Evolutionary conservation across 2,329 filamentous ascomycete species (phyloP).

Genomic region (Knufia petricola): DNA sequence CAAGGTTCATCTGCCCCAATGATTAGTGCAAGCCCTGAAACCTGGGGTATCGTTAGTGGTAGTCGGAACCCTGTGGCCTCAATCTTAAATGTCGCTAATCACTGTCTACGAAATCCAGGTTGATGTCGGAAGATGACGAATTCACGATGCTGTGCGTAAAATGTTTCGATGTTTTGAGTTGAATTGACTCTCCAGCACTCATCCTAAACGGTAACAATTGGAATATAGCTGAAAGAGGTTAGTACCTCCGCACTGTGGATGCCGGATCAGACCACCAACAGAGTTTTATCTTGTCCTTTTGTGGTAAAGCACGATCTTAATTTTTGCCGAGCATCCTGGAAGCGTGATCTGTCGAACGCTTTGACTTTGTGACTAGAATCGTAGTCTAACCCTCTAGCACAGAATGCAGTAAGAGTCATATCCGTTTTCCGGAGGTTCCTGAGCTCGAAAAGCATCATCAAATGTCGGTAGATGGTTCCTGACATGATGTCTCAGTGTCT

Average conservation of each 20-base stretch:
- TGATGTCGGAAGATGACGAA: background rate
- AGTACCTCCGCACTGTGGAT: background rate
- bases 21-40: background rate
- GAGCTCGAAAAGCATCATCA: too few species aligned
- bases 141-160: too few species aligned
- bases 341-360: background rate
- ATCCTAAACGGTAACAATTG: too few species aligned
- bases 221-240: background rate
- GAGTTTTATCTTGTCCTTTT: background rate
- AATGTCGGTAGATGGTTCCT: slow-evolving; percentile 1
- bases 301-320: slow-evolving; percentile 1
- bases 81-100: background rate
- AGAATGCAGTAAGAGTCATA: too few species aligned
- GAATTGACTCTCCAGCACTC: too few species aligned
- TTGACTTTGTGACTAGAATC: background rate
- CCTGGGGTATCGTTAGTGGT: background rate
- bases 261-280: too few species aligned
- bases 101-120: background rate
- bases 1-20: background rate
- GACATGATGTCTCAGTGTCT: background rate
- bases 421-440: background rate
- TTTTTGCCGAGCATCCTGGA: slow-evolving; percentile 1
- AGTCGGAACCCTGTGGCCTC: background rate
- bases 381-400: background rate
- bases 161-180: too few species aligned